Evolutionary conservation across 768 basidiomycete species (phyloP), one percentile per base, ranked within the genome.

Genomic region (Suillus placidus): DNA sequence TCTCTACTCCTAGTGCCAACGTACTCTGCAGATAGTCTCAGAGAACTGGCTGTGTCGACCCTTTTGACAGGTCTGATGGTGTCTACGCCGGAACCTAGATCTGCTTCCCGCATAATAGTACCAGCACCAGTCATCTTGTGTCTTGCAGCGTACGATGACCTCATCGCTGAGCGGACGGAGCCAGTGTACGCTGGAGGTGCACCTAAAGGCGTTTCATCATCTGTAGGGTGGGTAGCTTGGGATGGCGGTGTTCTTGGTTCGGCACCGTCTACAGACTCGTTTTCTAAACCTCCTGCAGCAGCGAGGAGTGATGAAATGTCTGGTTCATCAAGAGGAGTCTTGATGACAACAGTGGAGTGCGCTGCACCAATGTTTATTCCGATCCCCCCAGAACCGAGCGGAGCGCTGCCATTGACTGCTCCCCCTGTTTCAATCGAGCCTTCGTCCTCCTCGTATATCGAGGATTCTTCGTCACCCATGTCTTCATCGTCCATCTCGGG

Each of bases 51-150:
- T 6, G 90, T 84, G 74, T 97, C 95, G 37, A 97, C 89, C 72
- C 93, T 94, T 84, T 96, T 97, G 67, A 97, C 88, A 0, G 96
- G 95, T 61, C 95, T 85, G 71, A 99, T 94, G 1, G 96, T 99
- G 71, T 93, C 93, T 54, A 92, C 83, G 45, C 94, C 94, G 61
- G 83, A 91, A 20, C 94, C 94, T n/a, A 96, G 73, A 76, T 96
- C 95, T 13, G 89, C 93, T 70, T 89, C 89, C 51, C 85, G 85
- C 71, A 95, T 79, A 9, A 94, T 80, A 0, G 93, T 94, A 13
- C 95, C 94, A 16, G 83, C 71, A 45, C 85, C 88, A 64, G 82
- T 80, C 20, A 82, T 76, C 49, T 85, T 85, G 61, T 86, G 86
- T 47, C 94, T 86, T 23, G 87, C 90, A 51, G 90, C 88, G 77